Evolutionary conservation across 768 basidiomycete genomes (phyloP).

Genomic region (Suillus fuscotomentosus): DNA sequence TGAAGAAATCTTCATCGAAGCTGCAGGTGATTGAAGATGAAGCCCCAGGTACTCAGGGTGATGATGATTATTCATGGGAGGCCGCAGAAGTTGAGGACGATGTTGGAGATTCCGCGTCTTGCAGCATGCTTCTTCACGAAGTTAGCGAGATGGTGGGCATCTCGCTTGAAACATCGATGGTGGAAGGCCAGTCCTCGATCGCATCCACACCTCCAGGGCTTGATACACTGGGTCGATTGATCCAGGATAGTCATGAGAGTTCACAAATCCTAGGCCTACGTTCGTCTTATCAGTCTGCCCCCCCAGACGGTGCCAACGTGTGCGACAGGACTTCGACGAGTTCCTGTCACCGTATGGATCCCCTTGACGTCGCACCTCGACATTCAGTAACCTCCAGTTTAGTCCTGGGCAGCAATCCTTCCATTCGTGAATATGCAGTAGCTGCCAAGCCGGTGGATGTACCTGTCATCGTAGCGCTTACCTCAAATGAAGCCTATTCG

Average conservation of each 20-base stretch:
- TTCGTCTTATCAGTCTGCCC: not conserved
- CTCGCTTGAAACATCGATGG: not conserved
- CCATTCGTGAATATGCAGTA: not conserved
- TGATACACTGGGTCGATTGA: not conserved
- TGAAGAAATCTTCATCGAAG: conserved; percentile 12
- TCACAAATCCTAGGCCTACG: not conserved
- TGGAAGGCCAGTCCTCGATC: not conserved
- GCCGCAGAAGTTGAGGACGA: conserved; percentile 5
- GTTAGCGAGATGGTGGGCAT: conserved; percentile 32
- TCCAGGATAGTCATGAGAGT: not conserved
- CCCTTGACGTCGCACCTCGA: not conserved
- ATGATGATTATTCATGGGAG: conserved; percentile 19
- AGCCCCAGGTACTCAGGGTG: not conserved
- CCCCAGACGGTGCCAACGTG: not conserved
- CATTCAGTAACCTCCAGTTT: not conserved
- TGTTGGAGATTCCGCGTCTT: conserved; percentile 17
- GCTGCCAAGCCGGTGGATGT: not conserved
- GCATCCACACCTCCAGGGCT: not conserved
- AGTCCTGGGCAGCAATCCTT: not conserved
- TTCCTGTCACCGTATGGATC: not conserved
- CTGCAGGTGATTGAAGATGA: conserved; percentile 2
- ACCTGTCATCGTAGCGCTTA: not conserved
- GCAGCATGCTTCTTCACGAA: conserved; percentile 29
- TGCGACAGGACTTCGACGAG: not conserved
- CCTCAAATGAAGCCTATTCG: not conserved